phyloP scores from a whole-genome alignment of 169 alveolate genomes.

The Cyclospora cayetanensis region DNA sequence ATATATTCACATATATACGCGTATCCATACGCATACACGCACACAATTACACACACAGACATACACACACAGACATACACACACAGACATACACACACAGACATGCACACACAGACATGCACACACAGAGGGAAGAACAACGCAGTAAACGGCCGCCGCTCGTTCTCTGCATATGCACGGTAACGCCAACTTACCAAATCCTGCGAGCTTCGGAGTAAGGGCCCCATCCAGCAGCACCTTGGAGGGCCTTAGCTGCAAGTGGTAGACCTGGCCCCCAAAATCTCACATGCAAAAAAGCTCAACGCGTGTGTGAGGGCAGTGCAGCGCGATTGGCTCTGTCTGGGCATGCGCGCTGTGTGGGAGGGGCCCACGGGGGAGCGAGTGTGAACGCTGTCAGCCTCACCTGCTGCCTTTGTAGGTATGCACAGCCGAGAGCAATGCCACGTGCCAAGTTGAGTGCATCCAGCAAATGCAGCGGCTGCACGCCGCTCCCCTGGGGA shows the following conservation, averaged over 20 bases:
- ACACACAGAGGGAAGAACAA: too few species aligned
- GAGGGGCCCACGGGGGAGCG: neutral
- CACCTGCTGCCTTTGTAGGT: slow-evolving; percentile 2
- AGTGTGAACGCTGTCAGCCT: too few species aligned
- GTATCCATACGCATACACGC: too few species aligned
- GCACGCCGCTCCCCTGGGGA: neutral
- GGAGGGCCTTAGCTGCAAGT: neutral
- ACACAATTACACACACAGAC: too few species aligned
- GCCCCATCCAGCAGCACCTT: neutral
- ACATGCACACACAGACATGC: too few species aligned
- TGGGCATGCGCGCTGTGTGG: neutral
- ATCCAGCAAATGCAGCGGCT: neutral
- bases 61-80: too few species aligned
- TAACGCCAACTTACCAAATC: neutral
- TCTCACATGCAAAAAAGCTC: too few species aligned
- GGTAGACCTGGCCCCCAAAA: neutral
- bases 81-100: too few species aligned
- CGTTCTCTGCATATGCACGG: too few species aligned
- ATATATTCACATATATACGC: too few species aligned
- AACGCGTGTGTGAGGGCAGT: neutral
- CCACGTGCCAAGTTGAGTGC: neutral
- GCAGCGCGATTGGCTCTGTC: neutral
- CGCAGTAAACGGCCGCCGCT: too few species aligned
- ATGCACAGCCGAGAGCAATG: neutral
- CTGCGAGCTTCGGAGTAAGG: neutral